phyloP scores from a whole-genome alignment of 2,329 filamentous ascomycete genomes.

The Beauveria asiatica region DNA sequence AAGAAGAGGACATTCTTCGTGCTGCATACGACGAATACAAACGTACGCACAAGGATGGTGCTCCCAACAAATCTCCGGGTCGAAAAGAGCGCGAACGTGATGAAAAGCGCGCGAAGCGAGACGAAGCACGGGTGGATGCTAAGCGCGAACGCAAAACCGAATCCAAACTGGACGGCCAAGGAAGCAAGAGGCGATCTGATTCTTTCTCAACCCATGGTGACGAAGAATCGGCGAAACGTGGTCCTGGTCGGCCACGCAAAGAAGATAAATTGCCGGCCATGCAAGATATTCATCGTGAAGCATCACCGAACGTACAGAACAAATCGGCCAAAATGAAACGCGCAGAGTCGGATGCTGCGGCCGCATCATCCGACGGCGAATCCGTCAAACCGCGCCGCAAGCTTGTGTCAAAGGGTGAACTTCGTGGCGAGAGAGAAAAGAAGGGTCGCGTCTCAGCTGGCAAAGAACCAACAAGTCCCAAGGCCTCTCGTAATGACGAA shows the following conservation, averaged over 20 bases:
- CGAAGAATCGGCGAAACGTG: conserved; percentile 41
- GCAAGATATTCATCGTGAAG: conserved; percentile 44
- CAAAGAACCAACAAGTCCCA: conserved; percentile 45
- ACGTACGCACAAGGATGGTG: conserved; percentile 38
- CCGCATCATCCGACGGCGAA: conserved; percentile 48
- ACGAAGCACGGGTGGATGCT: conserved; percentile 36
- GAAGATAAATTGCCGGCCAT: conserved; percentile 32
- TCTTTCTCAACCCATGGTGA: conserved; percentile 36
- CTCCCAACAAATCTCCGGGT: conserved; percentile 43
- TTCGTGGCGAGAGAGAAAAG: conserved; percentile 51
- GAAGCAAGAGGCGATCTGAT: conserved; percentile 39
- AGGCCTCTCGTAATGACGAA: conserved; percentile 42
- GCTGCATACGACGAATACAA: conserved; percentile 61
- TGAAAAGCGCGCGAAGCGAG: conserved; percentile 32
- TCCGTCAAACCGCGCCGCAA: conserved; percentile 52
- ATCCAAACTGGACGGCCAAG: conserved; percentile 34
- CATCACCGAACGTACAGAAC: conserved; percentile 37
- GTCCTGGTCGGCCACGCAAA: conserved; percentile 45
- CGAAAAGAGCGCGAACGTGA: conserved; percentile 36
- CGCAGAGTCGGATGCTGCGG: conserved; percentile 44
- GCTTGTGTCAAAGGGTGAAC: conserved; percentile 53
- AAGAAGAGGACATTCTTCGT: conserved; percentile 76
- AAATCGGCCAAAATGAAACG: conserved; percentile 45
- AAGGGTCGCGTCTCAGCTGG: conserved; percentile 43
- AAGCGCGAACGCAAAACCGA: conserved; percentile 38